Conservation (phyloP, 345 rosid species). For the Rhodamnia rubescens region DNA sequence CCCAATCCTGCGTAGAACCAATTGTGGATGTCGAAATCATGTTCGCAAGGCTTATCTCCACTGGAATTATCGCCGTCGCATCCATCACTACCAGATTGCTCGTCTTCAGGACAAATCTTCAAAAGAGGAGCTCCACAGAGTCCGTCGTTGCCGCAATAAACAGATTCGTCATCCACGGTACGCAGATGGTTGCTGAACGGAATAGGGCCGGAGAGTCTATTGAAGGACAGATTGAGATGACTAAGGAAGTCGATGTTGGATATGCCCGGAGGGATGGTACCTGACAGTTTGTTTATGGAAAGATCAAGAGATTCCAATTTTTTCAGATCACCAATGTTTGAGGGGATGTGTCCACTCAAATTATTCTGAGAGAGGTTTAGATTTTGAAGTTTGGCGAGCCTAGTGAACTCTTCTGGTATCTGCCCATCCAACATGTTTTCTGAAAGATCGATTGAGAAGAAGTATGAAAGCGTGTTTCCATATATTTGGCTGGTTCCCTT, state of each 20-base stretch:
- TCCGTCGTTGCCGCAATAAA: background rate
- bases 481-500: background rate
- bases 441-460: background rate
- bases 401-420: background rate
- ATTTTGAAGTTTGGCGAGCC: background rate
- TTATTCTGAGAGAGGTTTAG: background rate
- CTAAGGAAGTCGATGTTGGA: background rate
- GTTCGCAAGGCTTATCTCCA: background rate
- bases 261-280: background rate
- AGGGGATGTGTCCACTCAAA: background rate
- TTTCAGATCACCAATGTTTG: background rate
- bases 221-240: background rate
- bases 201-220: background rate
- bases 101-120: background rate
- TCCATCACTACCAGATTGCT: background rate
- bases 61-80: background rate
- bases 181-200: background rate
- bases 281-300: background rate
- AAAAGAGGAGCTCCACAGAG: background rate
- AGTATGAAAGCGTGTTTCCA: rapidly evolving
- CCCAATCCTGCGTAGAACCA: background rate
- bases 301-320: background rate
- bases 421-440: background rate
- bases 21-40: background rate
- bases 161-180: background rate